Percentiles rank a stretch among this genome's conserved stretches.
Evolutionary conservation across 169 alveolate genomes (phyloP).

Genomic region (Cystoisospora suis): DNA sequence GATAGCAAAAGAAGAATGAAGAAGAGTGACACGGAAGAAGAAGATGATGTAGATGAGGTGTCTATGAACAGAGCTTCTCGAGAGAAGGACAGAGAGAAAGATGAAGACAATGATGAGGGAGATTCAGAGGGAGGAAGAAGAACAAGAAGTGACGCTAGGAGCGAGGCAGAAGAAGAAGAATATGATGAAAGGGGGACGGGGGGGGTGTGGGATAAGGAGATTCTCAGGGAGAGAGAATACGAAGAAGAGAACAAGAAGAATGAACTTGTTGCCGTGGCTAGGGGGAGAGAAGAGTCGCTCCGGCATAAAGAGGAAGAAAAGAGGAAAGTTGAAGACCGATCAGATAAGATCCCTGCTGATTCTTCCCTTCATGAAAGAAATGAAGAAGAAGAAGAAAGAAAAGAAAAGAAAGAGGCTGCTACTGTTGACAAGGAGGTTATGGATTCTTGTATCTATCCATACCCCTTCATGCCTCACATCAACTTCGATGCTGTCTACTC

Average conservation of each 20-base stretch:
- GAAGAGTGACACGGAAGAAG: neutral
- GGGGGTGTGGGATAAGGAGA: no score
- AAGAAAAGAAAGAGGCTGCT: no score
- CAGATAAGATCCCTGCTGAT: neutral
- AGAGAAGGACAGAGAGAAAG: neutral
- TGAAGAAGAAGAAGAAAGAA: neutral
- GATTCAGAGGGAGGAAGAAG: neutral
- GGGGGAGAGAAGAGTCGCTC: neutral
- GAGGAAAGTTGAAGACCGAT: neutral
- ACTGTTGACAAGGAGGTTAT: no score
- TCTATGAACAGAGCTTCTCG: neutral
- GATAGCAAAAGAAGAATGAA: neutral
- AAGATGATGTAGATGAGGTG: no score
- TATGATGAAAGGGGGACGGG: neutral
- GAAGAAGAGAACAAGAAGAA: neutral
- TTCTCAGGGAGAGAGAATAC: neutral
- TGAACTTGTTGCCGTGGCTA: neutral
- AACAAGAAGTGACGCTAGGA: neutral
- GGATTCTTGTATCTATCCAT: no score
- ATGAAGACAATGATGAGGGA: neutral
- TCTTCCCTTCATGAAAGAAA: no score
- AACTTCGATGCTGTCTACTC: no score
- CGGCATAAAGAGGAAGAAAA: neutral
- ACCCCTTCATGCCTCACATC: no score
- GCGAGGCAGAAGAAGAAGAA: neutral